These are phyloP conservation scores for Fraxinus sp. DNA, from an alignment of 305 asterid genomes.

Conservation along the genomic window DNA sequence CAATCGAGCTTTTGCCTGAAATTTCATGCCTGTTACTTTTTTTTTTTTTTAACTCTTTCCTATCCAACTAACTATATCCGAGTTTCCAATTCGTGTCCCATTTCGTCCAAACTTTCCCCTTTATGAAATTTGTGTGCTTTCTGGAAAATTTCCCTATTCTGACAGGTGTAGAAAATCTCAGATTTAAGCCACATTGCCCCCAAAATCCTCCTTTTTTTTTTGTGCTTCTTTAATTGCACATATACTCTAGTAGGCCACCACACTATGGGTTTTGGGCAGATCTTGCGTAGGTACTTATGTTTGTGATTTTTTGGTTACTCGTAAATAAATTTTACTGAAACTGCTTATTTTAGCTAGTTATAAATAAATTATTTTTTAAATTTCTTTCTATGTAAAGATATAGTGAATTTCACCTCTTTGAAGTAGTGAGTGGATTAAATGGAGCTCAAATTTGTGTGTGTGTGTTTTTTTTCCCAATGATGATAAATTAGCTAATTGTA, in stretches of 20 bases:
- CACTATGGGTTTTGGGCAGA: slow-evolving; percentile 33
- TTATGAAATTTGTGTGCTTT: slow-evolving; percentile 25
- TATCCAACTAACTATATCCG: background rate
- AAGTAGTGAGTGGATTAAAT: background rate
- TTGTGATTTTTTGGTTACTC: background rate
- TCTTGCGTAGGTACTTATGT: slow-evolving; percentile 35
- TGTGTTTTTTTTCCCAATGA: background rate
- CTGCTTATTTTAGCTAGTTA: background rate
- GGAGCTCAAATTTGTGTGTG: background rate
- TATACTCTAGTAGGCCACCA: background rate
- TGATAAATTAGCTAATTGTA: background rate
- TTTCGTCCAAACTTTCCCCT: background rate
- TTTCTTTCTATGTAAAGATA: background rate
- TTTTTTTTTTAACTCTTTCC: no score
- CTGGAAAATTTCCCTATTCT: slow-evolving; percentile 26
- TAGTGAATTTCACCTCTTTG: background rate
- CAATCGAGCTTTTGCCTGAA: slow-evolving; percentile 48
- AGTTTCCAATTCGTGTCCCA: background rate
- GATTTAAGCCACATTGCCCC: slow-evolving; percentile 60
- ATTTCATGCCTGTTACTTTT: background rate
- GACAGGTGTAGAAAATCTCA: slow-evolving; percentile 46
- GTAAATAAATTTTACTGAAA: background rate
- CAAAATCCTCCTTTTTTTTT: slow-evolving; percentile 18
- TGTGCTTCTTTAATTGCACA: slow-evolving; percentile 16
- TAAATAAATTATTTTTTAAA: background rate